Evolutionary conservation across 2,329 filamentous ascomycete genomes (phyloP).

Genomic region (Daldinia eschscholtzii): DNA sequence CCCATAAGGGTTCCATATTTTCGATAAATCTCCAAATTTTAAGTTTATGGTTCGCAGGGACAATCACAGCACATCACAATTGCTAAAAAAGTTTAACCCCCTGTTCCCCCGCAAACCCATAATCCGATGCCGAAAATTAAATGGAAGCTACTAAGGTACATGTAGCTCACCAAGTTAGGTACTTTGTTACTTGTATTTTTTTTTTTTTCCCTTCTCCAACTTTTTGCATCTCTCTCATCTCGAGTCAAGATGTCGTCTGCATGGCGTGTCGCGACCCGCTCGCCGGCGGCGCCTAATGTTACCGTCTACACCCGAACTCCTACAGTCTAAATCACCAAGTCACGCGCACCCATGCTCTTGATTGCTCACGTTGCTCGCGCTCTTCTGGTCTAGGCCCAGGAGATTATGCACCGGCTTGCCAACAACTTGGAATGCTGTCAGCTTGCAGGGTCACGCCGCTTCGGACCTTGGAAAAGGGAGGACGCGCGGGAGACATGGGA

Average conservation of each 20-base stretch:
- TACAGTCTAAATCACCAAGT: slow-evolving; percentile 4
- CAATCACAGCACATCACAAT: neutral
- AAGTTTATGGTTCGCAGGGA: neutral
- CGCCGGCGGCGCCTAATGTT: slow-evolving; percentile 3
- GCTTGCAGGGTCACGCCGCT: slow-evolving; percentile 39
- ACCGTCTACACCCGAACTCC: slow-evolving; percentile 5
- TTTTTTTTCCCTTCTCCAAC: slow-evolving; percentile 6
- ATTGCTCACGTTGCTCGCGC: slow-evolving; percentile 3
- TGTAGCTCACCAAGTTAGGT: neutral
- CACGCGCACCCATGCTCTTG: slow-evolving; percentile 5
- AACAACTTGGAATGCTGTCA: slow-evolving; percentile 37
- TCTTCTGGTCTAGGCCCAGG: slow-evolving; percentile 6
- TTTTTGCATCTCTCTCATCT: slow-evolving; percentile 3
- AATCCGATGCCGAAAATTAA: neutral
- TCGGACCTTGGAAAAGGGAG: slow-evolving; percentile 1
- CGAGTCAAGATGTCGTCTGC: neutral
- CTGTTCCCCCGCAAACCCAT: slow-evolving; percentile 3
- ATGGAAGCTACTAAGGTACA: neutral
- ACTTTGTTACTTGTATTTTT: neutral
- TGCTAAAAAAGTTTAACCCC: slow-evolving; percentile 6
- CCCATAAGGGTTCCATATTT: neutral
- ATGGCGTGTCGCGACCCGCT: neutral
- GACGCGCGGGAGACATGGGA: neutral
- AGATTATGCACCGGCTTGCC: slow-evolving; percentile 6
- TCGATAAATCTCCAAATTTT: neutral